Conservation (phyloP, 2,329 filamentous ascomycete species). For the Ilyonectria robusta region DNA sequence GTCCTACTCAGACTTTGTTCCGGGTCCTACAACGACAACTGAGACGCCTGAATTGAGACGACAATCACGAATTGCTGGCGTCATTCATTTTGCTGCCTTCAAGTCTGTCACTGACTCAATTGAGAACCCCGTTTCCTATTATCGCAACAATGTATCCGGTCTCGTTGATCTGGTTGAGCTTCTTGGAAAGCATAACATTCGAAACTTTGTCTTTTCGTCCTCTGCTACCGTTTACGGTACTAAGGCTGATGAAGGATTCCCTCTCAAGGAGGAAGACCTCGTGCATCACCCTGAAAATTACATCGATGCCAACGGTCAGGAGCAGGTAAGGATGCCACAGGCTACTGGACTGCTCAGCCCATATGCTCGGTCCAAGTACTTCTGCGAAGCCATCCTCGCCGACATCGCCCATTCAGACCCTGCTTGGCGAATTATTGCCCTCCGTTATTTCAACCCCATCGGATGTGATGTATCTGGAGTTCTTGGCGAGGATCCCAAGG, state of each 20-base stretch:
- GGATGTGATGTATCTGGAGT: conserved; percentile 76
- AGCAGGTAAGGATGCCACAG: conserved; percentile 47
- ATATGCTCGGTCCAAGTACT: conserved; percentile 77
- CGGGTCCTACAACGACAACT: conserved; percentile 23
- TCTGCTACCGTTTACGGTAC: conserved; percentile 78
- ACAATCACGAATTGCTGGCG: conserved; percentile 55
- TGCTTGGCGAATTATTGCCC: conserved; percentile 73
- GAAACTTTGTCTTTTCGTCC: conserved; percentile 77
- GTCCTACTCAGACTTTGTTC: conserved; percentile 46
- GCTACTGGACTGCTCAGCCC: conserved; percentile 72
- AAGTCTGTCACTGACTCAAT: conserved; percentile 78
- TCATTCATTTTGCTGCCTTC: conserved; percentile 79
- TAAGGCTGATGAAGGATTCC: conserved; percentile 63
- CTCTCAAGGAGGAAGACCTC: conserved; percentile 63
- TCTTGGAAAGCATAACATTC: conserved; percentile 72
- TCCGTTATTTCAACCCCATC: conserved; percentile 79
- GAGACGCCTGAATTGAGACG: conserved; percentile 11
- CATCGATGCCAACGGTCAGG: conserved; percentile 59
- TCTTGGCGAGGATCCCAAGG: conserved; percentile 74
- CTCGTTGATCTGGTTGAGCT: conserved; percentile 72
- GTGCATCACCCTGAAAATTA: conserved; percentile 56
- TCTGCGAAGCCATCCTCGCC: conserved; percentile 76
- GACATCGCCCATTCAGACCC: conserved; percentile 73
- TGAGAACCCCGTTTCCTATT: conserved; percentile 71
- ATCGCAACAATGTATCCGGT: conserved; percentile 77